A percentile compares a stretch with the other conserved stretches of the same genome.
phyloP scores from a whole-genome alignment of 2,329 filamentous ascomycete genomes.

The Fusarium nygamai region DNA sequence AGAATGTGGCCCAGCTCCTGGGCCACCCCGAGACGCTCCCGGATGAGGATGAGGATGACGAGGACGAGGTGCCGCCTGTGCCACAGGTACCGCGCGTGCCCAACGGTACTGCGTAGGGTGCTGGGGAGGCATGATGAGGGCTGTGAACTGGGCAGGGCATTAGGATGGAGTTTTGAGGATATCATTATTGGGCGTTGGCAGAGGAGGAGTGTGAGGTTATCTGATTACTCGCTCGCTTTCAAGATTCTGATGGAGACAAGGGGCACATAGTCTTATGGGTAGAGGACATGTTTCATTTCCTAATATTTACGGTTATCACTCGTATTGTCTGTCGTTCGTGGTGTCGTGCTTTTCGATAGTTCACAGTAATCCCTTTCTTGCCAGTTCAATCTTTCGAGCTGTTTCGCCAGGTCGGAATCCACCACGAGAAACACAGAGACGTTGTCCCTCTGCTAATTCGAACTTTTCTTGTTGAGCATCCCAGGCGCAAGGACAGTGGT shows the following conservation, averaged over 20 bases:
- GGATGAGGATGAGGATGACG: conserved; percentile 67
- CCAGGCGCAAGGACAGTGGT: conserved; percentile 95
- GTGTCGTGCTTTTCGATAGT: not conserved
- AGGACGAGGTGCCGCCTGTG: conserved; percentile 56
- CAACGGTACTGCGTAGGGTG: conserved; percentile 47
- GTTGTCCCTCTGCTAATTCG: conserved; percentile 75
- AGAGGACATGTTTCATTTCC: conserved; percentile 33
- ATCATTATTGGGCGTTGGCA: conserved; percentile 43
- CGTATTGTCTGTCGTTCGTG: not conserved
- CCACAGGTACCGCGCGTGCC: conserved; percentile 57
- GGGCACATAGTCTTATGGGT: conserved; percentile 24
- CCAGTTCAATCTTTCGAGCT: conserved; percentile 79
- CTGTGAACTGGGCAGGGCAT: conserved; percentile 17
- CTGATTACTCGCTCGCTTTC: conserved; percentile 30
- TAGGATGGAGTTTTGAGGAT: conserved; percentile 43
- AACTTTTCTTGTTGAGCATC: conserved; percentile 81
- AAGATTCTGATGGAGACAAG: conserved; percentile 22
- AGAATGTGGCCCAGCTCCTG: conserved; percentile 86
- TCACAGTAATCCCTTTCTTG: conserved; percentile 77
- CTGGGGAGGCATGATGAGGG: conserved; percentile 10
- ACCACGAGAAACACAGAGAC: conserved; percentile 78
- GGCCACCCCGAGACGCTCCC: conserved; percentile 77
- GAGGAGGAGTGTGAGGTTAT: conserved; percentile 22
- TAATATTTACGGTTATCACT: conserved; percentile 17
- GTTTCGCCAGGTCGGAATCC: conserved; percentile 79